These are phyloP conservation scores for Stentor coeruleus DNA, from an alignment of 73 alveolate species.

Conservation along the genomic window DNA sequence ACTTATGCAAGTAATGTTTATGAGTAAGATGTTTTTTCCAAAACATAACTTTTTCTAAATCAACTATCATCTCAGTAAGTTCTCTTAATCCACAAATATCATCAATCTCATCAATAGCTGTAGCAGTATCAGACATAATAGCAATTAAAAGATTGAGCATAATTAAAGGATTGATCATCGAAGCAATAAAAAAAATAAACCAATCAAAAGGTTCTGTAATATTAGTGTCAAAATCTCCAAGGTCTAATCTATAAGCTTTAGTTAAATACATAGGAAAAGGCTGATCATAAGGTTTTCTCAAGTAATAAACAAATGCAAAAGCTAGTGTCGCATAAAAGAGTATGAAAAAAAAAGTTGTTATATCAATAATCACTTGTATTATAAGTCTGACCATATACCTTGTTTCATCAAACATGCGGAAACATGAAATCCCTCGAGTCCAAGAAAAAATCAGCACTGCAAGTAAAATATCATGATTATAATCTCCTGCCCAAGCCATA, in stretches of 20 bases:
- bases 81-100: background rate
- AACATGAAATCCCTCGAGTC: constrained; percentile 9
- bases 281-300: too few species aligned
- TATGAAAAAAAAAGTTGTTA: background rate
- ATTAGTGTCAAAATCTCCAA: background rate
- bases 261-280: too few species aligned
- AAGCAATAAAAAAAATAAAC: background rate
- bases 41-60: background rate
- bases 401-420: background rate
- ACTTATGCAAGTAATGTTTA: too few species aligned
- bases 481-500: constrained; percentile 12
- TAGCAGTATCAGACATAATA: background rate
- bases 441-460: background rate
- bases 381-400: constrained; percentile 19
- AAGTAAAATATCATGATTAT: background rate
- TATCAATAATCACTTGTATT: background rate
- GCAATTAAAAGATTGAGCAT: background rate
- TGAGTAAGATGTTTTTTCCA: too few species aligned
- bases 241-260: too few species aligned
- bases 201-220: background rate
- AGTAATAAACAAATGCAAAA: background rate
- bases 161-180: background rate
- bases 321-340: background rate
- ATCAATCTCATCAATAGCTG: background rate
- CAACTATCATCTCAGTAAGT: background rate